phyloP scores from a whole-genome alignment of 345 rosid genomes.

The Gossypium ekmanianum region DNA sequence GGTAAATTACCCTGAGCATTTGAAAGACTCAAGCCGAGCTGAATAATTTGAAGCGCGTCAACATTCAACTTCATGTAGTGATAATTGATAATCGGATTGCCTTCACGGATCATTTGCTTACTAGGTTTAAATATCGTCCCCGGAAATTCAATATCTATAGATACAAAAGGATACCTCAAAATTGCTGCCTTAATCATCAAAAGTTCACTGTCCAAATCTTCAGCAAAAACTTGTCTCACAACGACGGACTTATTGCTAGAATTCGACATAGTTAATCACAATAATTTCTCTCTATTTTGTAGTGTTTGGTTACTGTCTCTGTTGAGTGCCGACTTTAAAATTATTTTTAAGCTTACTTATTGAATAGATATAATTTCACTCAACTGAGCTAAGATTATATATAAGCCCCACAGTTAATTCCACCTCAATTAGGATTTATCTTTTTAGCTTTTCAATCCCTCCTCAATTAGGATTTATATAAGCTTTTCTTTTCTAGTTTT shows the following conservation, averaged over 20 bases:
- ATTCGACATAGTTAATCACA: too few species aligned
- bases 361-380: too few species aligned
- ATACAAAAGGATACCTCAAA: neutral
- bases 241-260: neutral
- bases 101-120: neutral
- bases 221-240: neutral
- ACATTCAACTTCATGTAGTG: neutral
- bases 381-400: too few species aligned
- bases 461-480: too few species aligned
- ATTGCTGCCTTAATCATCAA: neutral
- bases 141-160: neutral
- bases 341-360: too few species aligned
- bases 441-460: too few species aligned
- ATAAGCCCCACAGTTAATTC: too few species aligned
- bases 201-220: neutral
- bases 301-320: too few species aligned
- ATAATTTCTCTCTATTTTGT: too few species aligned
- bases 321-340: too few species aligned
- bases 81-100: neutral
- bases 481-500: too few species aligned
- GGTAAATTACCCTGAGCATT: neutral
- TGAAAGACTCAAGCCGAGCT: conserved; percentile 6
- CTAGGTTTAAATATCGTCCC: neutral
- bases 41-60: neutral
- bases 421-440: too few species aligned